phyloP scores from a whole-genome alignment of 1,284 basidiomycete genomes.

The Heterobasidion irregulare region DNA sequence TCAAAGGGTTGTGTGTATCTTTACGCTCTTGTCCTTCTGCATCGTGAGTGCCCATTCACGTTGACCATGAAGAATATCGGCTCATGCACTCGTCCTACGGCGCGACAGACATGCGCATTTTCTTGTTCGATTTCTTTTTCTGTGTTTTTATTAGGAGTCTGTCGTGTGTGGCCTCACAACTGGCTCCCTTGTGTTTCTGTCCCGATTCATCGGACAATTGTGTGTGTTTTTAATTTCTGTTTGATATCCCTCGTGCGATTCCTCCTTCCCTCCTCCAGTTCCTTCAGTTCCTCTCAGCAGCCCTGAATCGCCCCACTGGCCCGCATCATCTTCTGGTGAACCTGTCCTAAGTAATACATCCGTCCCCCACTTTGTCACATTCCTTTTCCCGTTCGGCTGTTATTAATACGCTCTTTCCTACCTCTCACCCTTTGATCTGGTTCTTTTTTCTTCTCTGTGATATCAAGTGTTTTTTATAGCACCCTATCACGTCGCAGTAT shows the following conservation, averaged over 20 bases:
- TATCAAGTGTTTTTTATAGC: background rate
- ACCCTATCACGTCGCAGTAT: background rate
- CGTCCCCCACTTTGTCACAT: background rate
- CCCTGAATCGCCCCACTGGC: background rate
- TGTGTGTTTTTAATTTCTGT: background rate
- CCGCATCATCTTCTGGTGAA: background rate
- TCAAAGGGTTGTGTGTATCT: background rate
- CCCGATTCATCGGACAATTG: background rate
- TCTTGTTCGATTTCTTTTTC: background rate
- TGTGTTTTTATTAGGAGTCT: background rate
- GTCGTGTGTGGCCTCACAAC: background rate
- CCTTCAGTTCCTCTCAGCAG: background rate
- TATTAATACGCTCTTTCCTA: background rate
- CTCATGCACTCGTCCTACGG: background rate
- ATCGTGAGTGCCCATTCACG: background rate
- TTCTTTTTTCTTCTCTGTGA: background rate
- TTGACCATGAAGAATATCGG: too few species aligned
- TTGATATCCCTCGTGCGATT: background rate
- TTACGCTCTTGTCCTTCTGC: background rate
- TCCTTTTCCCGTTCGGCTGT: background rate
- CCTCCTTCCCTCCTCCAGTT: background rate
- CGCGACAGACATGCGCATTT: background rate
- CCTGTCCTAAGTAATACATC: background rate
- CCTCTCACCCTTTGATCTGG: background rate
- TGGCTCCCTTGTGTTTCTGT: background rate